Evolutionary conservation across 1,284 basidiomycete species (phyloP), one percentile per base, ranked within the genome.

Genomic region (Leccinum holopus): DNA sequence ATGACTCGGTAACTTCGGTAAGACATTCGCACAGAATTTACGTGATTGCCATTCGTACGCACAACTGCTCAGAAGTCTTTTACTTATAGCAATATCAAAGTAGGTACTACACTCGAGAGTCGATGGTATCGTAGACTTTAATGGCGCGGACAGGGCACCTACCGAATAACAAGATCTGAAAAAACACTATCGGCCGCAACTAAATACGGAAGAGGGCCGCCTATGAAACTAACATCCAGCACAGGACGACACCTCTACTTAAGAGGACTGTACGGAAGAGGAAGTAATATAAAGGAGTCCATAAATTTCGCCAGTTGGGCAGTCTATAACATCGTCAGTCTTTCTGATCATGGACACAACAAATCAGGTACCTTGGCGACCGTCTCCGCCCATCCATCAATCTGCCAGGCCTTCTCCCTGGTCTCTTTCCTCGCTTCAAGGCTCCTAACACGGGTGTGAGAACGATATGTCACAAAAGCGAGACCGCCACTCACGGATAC

Each of bases 331-430:
- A 53, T 58, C 18, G 30, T 65, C 56, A 67, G 61, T 39, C 62
- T 64, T 61, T 63, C 49, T 21, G 47, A 12, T 25, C 30, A 3
- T 9, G 33, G 16, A 25, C 18, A 6, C 16, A 51, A 33, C 14
- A 7, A 55, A 44, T 33, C 39, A 57, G 79, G 65, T 66, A 90
- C 94, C 87, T 96, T 94, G 65, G 89, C 88, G 41, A 97, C 95
- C 0, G 95, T 98, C 75, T 94, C 90, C 55, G 91, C 90, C 96
- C 95, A 98, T 14, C 92, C 92, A 68, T 96, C 93, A 68, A 94
- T 82, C 68, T 91, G 84, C 95, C 95, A 98, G 30, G 95, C 94
- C 74, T 88, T 86, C 76, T 96, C 92, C 55, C 95, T 84, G 33
- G 82, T 87, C 67, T 90, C 86, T 76, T 94, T 94, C 63, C 95